Percentiles rank a stretch among this genome's conserved stretches.
Conservation (phyloP, 768 basidiomycete genomes). For the Russula virescens region DNA sequence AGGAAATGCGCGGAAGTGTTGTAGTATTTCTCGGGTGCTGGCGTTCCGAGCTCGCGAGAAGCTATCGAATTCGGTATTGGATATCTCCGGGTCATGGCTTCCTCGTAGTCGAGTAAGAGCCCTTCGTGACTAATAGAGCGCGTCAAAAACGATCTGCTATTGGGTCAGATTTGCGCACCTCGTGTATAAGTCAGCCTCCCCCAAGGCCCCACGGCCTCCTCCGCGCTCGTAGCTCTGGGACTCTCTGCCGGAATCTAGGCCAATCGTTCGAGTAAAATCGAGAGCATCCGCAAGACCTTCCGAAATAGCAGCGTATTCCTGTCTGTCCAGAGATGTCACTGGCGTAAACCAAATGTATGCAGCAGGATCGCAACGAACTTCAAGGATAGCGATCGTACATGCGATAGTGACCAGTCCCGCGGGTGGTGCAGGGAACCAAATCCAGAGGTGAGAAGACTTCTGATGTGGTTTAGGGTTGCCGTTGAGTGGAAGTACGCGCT, state of each 20-base stretch:
- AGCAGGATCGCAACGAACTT: slow-evolving; percentile 39
- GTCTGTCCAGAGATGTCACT: slow-evolving; percentile 35
- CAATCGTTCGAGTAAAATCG: slow-evolving; percentile 89
- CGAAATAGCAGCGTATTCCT: slow-evolving; percentile 81
- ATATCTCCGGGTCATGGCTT: slow-evolving; percentile 77
- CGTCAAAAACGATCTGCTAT: background rate
- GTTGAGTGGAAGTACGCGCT: slow-evolving; percentile 97
- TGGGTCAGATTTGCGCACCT: slow-evolving; percentile 42
- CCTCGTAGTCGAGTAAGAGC: slow-evolving; percentile 86
- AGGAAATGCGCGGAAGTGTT: slow-evolving; percentile 93
- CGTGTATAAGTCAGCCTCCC: slow-evolving; percentile 92
- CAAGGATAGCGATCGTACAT: slow-evolving; percentile 80
- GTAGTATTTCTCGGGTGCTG: slow-evolving; percentile 48
- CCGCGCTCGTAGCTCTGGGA: slow-evolving; percentile 58
- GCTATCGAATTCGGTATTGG: slow-evolving; percentile 32
- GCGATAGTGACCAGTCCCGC: slow-evolving; percentile 84
- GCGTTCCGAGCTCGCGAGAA: slow-evolving; percentile 8
- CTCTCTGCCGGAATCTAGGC: slow-evolving; percentile 50
- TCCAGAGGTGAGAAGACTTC: slow-evolving; percentile 82
- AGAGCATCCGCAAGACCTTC: slow-evolving; percentile 84
- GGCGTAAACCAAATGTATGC: background rate
- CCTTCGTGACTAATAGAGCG: slow-evolving; percentile 71
- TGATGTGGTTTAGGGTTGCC: slow-evolving; percentile 88
- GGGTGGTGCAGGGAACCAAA: slow-evolving; percentile 93
- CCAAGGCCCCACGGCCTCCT: slow-evolving; percentile 63